These are phyloP conservation scores for Tuber brumale DNA, from an alignment of 495 filamentous ascomycete species.

Conservation along the genomic window DNA sequence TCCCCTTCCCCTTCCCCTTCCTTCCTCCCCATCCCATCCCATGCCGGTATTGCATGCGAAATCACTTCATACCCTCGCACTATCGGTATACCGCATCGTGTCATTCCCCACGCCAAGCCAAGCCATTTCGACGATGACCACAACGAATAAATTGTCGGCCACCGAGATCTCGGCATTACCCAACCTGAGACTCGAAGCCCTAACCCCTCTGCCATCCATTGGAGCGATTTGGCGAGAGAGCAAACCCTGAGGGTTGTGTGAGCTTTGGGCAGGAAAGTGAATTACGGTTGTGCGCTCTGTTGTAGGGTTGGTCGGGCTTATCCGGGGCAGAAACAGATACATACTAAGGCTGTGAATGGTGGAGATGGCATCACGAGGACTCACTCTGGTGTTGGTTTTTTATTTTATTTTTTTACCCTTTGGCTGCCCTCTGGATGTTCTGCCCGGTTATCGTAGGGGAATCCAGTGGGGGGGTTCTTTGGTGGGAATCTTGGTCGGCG, in stretches of 20 bases:
- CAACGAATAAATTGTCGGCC: not conserved
- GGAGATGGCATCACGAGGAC: not conserved
- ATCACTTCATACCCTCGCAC: not conserved
- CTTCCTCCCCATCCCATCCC: not conserved
- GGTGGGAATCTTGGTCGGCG: not conserved
- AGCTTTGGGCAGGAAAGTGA: conserved; percentile 3
- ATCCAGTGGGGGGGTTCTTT: not conserved
- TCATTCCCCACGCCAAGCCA: not conserved
- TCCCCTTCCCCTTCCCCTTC: no score
- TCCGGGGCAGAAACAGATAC: not conserved
- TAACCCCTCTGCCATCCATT: not conserved
- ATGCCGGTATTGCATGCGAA: not conserved
- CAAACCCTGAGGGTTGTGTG: no score
- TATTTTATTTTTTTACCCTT: not conserved
- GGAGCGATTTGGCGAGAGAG: not conserved
- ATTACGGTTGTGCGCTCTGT: not conserved
- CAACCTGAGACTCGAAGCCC: not conserved
- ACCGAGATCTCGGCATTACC: not conserved
- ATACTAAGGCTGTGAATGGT: not conserved
- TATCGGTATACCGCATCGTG: not conserved
- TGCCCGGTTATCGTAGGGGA: no score
- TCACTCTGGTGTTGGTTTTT: conserved; percentile 2
- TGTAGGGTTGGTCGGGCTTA: no score
- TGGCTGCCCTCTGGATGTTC: not conserved
- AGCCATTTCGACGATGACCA: not conserved